Percentiles rank a stretch among this genome's conserved stretches.
Conservation (phyloP, 2,329 filamentous ascomycete species). For the Magnaporthiopsis incrustans region DNA sequence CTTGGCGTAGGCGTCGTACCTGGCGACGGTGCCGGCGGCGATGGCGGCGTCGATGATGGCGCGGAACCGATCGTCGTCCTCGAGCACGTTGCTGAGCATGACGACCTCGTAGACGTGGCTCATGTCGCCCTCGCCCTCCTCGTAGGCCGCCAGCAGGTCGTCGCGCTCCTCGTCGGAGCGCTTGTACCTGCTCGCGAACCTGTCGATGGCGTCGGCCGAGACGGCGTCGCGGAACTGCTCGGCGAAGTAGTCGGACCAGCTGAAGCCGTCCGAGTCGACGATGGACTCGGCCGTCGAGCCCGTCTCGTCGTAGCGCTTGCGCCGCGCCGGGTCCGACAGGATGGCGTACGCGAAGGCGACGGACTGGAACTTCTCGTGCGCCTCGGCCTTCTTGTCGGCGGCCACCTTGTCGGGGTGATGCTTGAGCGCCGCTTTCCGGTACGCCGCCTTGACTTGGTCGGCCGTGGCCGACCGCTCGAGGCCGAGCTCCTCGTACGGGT, state of each 20-base stretch:
- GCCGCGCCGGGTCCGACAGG: slow-evolving; percentile 72
- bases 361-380: slow-evolving; percentile 77
- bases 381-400: slow-evolving; percentile 57
- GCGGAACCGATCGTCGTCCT: slow-evolving; percentile 81
- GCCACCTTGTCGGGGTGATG: slow-evolving; percentile 86
- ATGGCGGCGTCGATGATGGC: slow-evolving; percentile 77
- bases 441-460: slow-evolving; percentile 80
- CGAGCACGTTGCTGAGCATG: slow-evolving; percentile 76
- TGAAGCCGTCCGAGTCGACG: slow-evolving; percentile 70
- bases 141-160: slow-evolving; percentile 72
- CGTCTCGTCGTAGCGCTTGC: slow-evolving; percentile 81
- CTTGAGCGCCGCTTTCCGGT: slow-evolving; percentile 82
- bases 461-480: slow-evolving; percentile 63
- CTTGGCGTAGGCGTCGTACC: slow-evolving; percentile 60
- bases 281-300: slow-evolving; percentile 82
- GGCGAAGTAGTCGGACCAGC: slow-evolving; percentile 85
- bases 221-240: slow-evolving; percentile 75
- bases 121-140: slow-evolving; percentile 65
- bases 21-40: slow-evolving; percentile 54
- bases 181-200: slow-evolving; percentile 73
- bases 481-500: slow-evolving; percentile 75
- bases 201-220: slow-evolving; percentile 63
- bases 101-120: slow-evolving; percentile 69
- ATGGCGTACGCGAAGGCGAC: slow-evolving; percentile 92
- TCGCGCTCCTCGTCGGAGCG: slow-evolving; percentile 75